Evolutionary conservation across 495 filamentous ascomycete species (phyloP).

Genomic region (Annulohypoxylon moriforme): DNA sequence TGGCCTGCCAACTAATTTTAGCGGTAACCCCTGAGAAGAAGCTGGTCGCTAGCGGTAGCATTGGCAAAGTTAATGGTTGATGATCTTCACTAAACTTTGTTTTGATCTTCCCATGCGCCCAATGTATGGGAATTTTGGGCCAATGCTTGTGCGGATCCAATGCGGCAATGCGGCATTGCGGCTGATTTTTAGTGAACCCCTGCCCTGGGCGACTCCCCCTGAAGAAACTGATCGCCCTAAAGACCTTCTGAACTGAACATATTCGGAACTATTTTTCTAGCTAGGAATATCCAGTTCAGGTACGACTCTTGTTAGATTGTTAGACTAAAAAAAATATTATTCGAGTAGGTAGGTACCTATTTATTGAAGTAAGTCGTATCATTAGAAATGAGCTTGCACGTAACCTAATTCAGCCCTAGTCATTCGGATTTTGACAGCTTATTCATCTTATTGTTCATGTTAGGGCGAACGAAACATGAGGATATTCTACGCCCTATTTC

Average conservation of each 20-base stretch:
- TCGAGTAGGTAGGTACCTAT: no score
- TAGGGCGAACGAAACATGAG: not conserved
- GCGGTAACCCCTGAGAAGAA: slow-evolving; percentile 12
- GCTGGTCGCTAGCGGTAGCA: not conserved
- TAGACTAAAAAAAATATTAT: no score
- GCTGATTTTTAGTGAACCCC: slow-evolving; percentile 28
- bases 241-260: not conserved
- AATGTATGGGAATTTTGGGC: slow-evolving; percentile 34
- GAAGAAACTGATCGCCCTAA: slow-evolving; percentile 4
- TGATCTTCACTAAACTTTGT: slow-evolving; percentile 39
- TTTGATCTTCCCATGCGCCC: slow-evolving; percentile 40
- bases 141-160: slow-evolving; percentile 30
- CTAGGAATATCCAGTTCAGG: slow-evolving; percentile 6
- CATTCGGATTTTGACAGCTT: not conserved
- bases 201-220: slow-evolving; percentile 16
- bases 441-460: not conserved
- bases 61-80: slow-evolving; percentile 21
- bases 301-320: slow-evolving; percentile 1
- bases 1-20: slow-evolving; percentile 17
- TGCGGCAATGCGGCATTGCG: slow-evolving; percentile 27
- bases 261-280: slow-evolving; percentile 13
- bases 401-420: not conserved
- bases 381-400: not conserved
- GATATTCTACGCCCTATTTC: not conserved
- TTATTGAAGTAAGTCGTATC: no score